Percentiles rank a stretch among this genome's conserved stretches.
phyloP scores from a whole-genome alignment of 2,329 filamentous ascomycete species.

The Aulographum hederae region DNA sequence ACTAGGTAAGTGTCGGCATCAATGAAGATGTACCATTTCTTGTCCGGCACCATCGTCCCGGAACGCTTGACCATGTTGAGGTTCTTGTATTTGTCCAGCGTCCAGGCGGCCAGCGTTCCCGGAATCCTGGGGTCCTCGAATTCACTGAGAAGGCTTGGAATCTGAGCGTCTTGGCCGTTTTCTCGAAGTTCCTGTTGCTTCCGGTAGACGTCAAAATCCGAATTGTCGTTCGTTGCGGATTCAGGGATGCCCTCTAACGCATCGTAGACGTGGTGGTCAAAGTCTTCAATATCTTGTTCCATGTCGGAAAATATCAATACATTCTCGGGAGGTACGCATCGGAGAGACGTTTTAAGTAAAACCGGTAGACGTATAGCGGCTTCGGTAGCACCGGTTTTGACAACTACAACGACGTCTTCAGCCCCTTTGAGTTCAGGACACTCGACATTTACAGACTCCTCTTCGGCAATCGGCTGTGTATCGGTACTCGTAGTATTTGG shows the following conservation, averaged over 20 bases:
- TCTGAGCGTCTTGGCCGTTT: not conserved
- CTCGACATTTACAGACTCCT: not conserved
- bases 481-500: too few relatives aligned
- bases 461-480: too few relatives aligned
- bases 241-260: not conserved
- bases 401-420: not conserved
- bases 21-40: slow-evolving; percentile 2
- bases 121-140: not conserved
- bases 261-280: not conserved
- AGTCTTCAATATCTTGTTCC: not conserved
- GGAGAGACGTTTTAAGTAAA: not conserved
- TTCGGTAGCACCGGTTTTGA: not conserved
- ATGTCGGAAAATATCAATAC: slow-evolving; percentile 1
- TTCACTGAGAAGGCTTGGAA: too few relatives aligned
- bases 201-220: not conserved
- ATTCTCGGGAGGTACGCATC: not conserved
- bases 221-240: not conserved
- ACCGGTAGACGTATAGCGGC: not conserved
- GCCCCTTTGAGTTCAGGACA: not conserved
- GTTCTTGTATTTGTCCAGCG: slow-evolving; percentile 3
- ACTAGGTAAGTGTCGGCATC: slow-evolving; percentile 2
- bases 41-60: not conserved
- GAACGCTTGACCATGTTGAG: not conserved
- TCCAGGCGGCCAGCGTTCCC: slow-evolving; percentile 2
- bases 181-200: not conserved